Conservation (phyloP, 2,329 filamentous ascomycete species). For the Balansia obtecta region DNA sequence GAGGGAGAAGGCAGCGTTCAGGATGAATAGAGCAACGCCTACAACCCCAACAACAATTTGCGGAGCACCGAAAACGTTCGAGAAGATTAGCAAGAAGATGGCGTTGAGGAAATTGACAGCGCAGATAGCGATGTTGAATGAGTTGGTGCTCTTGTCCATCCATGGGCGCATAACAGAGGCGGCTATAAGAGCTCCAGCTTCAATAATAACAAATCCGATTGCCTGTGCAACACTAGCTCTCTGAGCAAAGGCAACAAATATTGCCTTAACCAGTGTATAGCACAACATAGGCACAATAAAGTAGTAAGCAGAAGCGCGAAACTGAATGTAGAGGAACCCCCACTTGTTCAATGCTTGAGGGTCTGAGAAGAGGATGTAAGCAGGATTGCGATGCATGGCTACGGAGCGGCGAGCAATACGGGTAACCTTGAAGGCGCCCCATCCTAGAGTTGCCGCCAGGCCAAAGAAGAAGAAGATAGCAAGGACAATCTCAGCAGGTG, state of each 20-base stretch:
- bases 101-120: constrained; percentile 84
- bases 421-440: constrained; percentile 85
- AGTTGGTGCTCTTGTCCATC: constrained; percentile 99
- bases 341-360: constrained; percentile 92
- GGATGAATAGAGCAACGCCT: constrained; percentile 78
- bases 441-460: constrained; percentile 63
- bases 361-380: constrained; percentile 93
- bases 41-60: constrained; percentile 75
- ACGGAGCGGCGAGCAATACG: constrained; percentile 80
- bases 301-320: constrained; percentile 91
- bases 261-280: constrained; percentile 76
- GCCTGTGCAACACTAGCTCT: constrained; percentile 60
- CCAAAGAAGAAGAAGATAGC: constrained; percentile 82
- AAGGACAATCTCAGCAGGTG: constrained; percentile 71
- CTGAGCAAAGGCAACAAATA: constrained; percentile 80
- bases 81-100: constrained; percentile 82
- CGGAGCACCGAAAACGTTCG: constrained; percentile 73
- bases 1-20: constrained; percentile 73
- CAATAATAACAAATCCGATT: constrained; percentile 70
- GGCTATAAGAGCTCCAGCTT: constrained; percentile 63
- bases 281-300: constrained; percentile 71
- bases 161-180: constrained; percentile 76
- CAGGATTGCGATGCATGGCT: constrained; percentile 86
- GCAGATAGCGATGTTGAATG: constrained; percentile 88
- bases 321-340: constrained; percentile 96